These are phyloP conservation scores for Metschnikowia anglica DNA, from an alignment of 805 yeast genomes.

Conservation along the genomic window DNA sequence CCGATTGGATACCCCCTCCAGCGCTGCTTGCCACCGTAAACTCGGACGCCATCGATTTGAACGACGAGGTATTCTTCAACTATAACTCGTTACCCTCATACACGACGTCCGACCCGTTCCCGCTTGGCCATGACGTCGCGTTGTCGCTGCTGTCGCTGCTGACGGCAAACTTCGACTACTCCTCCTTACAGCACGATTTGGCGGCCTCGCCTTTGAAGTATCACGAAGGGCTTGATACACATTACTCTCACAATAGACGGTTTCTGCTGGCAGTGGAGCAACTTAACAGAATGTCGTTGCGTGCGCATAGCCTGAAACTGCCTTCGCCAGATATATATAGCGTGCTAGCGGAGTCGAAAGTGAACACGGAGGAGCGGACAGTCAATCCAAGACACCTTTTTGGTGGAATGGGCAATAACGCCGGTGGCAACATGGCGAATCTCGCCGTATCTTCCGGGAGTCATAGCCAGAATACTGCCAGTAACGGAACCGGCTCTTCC, in stretches of 20 bases:
- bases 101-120: conserved; percentile 7
- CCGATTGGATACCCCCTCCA: conserved; percentile 21
- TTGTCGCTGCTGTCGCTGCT: conserved; percentile 15
- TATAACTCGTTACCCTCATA: conserved; percentile 9
- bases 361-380: conserved; percentile 24
- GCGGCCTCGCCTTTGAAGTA: conserved; percentile 12
- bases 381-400: conserved; percentile 34
- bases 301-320: conserved; percentile 17
- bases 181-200: neutral
- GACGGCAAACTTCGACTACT: conserved; percentile 9
- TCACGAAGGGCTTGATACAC: conserved; percentile 4
- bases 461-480: no score
- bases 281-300: conserved; percentile 26
- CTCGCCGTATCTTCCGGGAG: no score
- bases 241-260: conserved; percentile 17
- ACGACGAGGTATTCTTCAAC: conserved; percentile 28
- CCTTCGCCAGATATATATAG: conserved; percentile 19
- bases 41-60: conserved; percentile 24
- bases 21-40: conserved; percentile 18
- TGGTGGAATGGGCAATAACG: conserved; percentile 5
- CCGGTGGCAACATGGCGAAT: neutral
- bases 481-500: no score
- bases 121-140: conserved; percentile 3
- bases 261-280: conserved; percentile 25
- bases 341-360: conserved; percentile 1